Base-by-base conservation (phyloP, 2,329 filamentous ascomycete species). In the Alternaria incomplexa region DNA sequence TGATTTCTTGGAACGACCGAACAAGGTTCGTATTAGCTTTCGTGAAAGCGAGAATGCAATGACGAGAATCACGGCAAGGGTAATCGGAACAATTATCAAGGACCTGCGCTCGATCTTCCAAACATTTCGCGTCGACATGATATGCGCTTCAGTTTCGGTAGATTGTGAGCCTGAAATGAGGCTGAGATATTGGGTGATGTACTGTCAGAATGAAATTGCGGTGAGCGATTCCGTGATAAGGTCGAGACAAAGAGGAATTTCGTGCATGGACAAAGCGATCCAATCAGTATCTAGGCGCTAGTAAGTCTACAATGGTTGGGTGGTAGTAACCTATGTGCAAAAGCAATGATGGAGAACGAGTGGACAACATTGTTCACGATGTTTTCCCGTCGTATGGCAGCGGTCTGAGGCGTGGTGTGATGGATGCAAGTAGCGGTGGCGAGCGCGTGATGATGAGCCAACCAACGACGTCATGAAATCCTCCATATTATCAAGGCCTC, bases 391-490 rank as follows among this genome's bases (percentile, higher is more conserved):
- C n/a, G 32, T n/a, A 28, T 20, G 12, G 26, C 20, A 22, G 23
- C 46, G 55, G 54, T 48, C 40, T 62, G 22, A 45, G n/a, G 50
- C 17, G 44, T 59, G 50, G 50, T 51, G 48, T 59, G 56, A 62
- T 47, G 50, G 56, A 62, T 47, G 50, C 22, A 54, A 25, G 32
- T 54, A 25, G 56, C 52, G 60, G 51, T 62, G 60, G 60, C 56
- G 56, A 48, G 50, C 57, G 26, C 43, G 59, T 53, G 48, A 62
- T 54, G 50, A 56, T 59, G 61, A 47, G 61, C 61, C 59, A 47
- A 57, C 61, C 59, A 57, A 60, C 61, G 61, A 63, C 61, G 61
- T 63, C 56, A 63, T 63, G 61, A 36, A 51, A 6, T 50, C 36
- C 20, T 60, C 51, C 45, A 50, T 50, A 28, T 55, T 28, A 59